Evolutionary conservation across 2,329 filamentous ascomycete genomes (phyloP), one percentile per base, ranked within the genome.

Genomic region (Plenodomus lindquistii): DNA sequence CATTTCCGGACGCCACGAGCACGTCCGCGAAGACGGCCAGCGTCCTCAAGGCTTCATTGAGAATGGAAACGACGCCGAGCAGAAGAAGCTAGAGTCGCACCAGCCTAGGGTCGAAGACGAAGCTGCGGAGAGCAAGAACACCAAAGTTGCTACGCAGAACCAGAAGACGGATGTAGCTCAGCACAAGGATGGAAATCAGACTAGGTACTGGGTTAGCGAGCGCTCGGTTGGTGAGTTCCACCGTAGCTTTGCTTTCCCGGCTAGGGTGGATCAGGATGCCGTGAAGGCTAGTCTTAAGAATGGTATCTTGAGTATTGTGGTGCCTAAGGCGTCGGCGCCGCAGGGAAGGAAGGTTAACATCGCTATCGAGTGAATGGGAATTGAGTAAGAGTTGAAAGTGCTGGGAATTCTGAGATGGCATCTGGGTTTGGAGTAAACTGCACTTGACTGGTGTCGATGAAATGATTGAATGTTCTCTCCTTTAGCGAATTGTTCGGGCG

Each of bases 161-260:
- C 59, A 70, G 35, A 49, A 79, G 48, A 67, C 73, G 44, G 68
- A 77, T 20, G 57, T 72, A 34, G 56, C 65, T 41, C 75, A 75
- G 65, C 63, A 55, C 42, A 66, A 66, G 17, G 72, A 75, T 37
- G 72, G 76, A 38, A 52, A 73, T 62, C 85, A 84, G 73, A 55
- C 75, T 60, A 86, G 84, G 73, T 92, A 85, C 79, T 93, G 88
- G 89, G 76, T 84, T 45, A 78, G 74, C 44, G 83, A 86, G 69
- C 81, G 83, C 58, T 78, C 76, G 1, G 73, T 83, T 11, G 83
- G 83, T 55, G 77, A 81, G 44, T 86, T 86, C 72, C 77, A 80
- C 50, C 78, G 83, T 60, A 76, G 74, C 40, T 85, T 86, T 70
- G 75, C 71, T 49, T 85, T 86, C 75, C 81, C 83, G 1, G 70